phyloP scores from a whole-genome alignment of 2,329 filamentous ascomycete species.

The Exophiala phaeomuriformis region DNA sequence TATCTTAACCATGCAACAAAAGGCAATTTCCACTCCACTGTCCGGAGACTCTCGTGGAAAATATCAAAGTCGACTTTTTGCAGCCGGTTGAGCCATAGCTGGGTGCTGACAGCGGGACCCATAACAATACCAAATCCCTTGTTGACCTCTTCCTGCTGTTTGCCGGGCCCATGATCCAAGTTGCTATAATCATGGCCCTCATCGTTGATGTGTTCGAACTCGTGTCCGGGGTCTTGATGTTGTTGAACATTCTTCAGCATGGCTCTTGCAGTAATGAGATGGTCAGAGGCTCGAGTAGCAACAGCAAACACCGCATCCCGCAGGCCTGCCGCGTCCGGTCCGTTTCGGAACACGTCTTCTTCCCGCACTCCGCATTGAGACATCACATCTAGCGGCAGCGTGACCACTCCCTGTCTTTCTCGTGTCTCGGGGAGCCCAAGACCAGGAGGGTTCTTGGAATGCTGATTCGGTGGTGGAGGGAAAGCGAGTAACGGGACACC shows the following conservation, averaged over 20 bases:
- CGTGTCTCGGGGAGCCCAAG: slow-evolving; percentile 36
- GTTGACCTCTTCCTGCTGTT: slow-evolving; percentile 46
- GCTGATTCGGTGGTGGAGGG: slow-evolving; percentile 54
- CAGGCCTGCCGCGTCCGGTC: slow-evolving; percentile 69
- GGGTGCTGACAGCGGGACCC: slow-evolving; percentile 64
- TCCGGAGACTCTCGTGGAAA: slow-evolving; percentile 55
- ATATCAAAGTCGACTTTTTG: slow-evolving; percentile 81
- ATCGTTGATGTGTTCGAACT: slow-evolving; percentile 80
- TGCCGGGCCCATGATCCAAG: slow-evolving; percentile 34
- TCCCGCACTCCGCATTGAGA: slow-evolving; percentile 71
- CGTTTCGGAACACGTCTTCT: slow-evolving; percentile 79
- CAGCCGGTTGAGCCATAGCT: slow-evolving; percentile 68
- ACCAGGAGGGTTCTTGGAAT: slow-evolving; percentile 42
- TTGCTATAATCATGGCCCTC: slow-evolving; percentile 53
- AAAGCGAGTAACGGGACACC: slow-evolving; percentile 85
- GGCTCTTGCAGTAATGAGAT: slow-evolving; percentile 85
- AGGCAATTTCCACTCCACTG: slow-evolving; percentile 74
- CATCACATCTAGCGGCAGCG: slow-evolving; percentile 86
- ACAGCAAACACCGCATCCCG: slow-evolving; percentile 87
- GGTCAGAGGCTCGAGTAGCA: slow-evolving; percentile 88
- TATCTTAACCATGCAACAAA: slow-evolving; percentile 65
- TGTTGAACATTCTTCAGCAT: slow-evolving; percentile 76
- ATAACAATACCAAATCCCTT: slow-evolving; percentile 63
- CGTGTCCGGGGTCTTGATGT: slow-evolving; percentile 69
- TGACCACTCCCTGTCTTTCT: slow-evolving; percentile 55